Base-by-base conservation (phyloP, 306 rosid genomes). In the Vigna hirtella region DNA sequence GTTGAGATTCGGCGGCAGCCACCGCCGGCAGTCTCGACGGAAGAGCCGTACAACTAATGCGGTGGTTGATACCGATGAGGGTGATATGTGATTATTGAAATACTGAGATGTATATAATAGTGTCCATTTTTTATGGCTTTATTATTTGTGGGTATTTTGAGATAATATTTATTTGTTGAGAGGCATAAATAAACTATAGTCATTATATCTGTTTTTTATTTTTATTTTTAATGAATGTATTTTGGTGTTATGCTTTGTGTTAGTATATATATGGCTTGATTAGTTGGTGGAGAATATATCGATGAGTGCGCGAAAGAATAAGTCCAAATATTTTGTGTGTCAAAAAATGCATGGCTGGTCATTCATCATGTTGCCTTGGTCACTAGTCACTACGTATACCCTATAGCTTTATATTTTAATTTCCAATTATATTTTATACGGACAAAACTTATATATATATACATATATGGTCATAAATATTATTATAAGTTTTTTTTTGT, bases 1-100 rank as follows among this genome's bases (percentile, higher is more conserved):
- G 76, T 75, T 91, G 87, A 91, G 55, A 76, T 95, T 92, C 0
- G 98, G 96, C 0, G 97, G 99, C 6, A 93, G 94, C 78, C 99
- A 89, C 70, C 89, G 82, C 7, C 87, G 90, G 11, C 92, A 78
- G 2, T 74, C 93, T 1, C 83, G 81, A 72, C 87, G 95, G 74
- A 76, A 83, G 64, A 28, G 84, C 52, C 91, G 87, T 4, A 58
- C 57, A 57, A 3, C 73, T 17, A 81, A 38, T 72, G 77, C 82
- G 14, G 22, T 50, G 8, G 83, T 73, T 26, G 75, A 73, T 6
- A 34, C 24, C 0, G 79, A 82, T 40, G 78, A 82, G 28, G 76
- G 77, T 38, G 79, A 68, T 72, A 63, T 79, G 73, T 84, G 79
- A 36, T 36, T 36, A 5, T 34, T 55, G 22, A 63, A 59, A 72